These are phyloP conservation scores for Vanrija sp. DNA, from an alignment of 1,284 basidiomycete genomes.

Conservation along the genomic window DNA sequence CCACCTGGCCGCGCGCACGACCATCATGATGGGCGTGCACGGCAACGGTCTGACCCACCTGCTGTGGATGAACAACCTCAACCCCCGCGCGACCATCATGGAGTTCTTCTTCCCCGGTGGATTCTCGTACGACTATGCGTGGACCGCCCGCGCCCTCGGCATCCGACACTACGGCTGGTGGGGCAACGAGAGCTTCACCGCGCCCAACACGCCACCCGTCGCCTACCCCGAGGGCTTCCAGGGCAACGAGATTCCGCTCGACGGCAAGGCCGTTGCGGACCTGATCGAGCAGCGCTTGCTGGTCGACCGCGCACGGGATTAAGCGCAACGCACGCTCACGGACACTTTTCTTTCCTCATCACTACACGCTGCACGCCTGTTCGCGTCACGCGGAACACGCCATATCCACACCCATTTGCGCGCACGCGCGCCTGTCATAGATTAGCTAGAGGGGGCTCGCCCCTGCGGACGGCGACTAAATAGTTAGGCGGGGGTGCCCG, in stretches of 20 bases:
- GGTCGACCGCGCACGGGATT: slow-evolving; percentile 22
- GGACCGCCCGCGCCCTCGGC: slow-evolving; percentile 60
- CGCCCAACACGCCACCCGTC: slow-evolving; percentile 53
- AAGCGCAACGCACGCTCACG: not conserved
- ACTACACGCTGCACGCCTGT: not conserved
- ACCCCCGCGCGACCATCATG: slow-evolving; percentile 53
- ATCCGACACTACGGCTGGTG: slow-evolving; percentile 73
- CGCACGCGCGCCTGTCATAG: slow-evolving; percentile 1
- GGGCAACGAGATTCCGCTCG: slow-evolving; percentile 56
- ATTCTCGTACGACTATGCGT: slow-evolving; percentile 74
- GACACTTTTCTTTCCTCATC: not conserved
- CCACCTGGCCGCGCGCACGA: slow-evolving; percentile 69
- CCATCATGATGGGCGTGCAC: slow-evolving; percentile 73
- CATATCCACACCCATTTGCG: not conserved
- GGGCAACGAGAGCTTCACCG: slow-evolving; percentile 65
- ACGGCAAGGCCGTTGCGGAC: slow-evolving; percentile 48
- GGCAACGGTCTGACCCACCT: slow-evolving; percentile 72
- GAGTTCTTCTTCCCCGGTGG: slow-evolving; percentile 69
- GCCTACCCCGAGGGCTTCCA: slow-evolving; percentile 50
- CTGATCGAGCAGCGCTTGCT: slow-evolving; percentile 44
- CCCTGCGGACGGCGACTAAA: no score
- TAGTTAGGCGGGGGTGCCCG: no score
- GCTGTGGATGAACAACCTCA: slow-evolving; percentile 63
- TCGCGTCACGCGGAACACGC: not conserved
- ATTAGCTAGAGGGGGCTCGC: not conserved